phyloP scores from a whole-genome alignment of 345 rosid species.

The Hevea brasiliensis region DNA sequence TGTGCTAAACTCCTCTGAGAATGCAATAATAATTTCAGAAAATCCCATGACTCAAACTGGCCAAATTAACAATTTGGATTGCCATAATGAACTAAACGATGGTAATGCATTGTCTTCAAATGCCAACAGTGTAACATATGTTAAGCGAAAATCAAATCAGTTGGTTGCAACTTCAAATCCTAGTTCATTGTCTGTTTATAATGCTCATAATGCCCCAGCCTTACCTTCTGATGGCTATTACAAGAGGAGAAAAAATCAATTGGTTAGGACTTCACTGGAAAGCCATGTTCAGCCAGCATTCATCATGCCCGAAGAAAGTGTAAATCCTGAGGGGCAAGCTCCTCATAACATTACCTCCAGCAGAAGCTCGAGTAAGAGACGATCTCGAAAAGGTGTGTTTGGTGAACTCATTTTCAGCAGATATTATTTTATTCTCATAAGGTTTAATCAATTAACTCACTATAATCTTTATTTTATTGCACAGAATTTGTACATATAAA shows the following conservation, averaged over 20 bases:
- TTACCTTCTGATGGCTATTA: constrained; percentile 62
- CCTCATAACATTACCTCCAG: constrained; percentile 39
- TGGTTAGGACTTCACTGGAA: constrained; percentile 63
- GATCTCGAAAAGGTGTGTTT: constrained; percentile 46
- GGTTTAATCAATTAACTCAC: background rate
- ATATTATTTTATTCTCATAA: background rate
- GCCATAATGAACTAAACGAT: constrained; percentile 38
- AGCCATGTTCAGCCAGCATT: constrained; percentile 32
- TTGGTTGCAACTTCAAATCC: constrained; percentile 69
- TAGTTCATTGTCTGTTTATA: constrained; percentile 24
- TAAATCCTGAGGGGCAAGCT: constrained; percentile 37
- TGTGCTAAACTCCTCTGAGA: constrained; percentile 39
- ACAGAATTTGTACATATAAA: background rate
- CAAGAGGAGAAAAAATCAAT: constrained; percentile 83
- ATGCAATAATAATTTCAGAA: constrained; percentile 42
- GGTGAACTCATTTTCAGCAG: background rate
- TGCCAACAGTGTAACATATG: constrained; percentile 52
- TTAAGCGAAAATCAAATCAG: constrained; percentile 81
- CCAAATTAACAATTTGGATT: constrained; percentile 38
- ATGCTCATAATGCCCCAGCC: constrained; percentile 38
- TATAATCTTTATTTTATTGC: background rate
- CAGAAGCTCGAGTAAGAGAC: constrained; percentile 44
- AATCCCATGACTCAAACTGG: constrained; percentile 35
- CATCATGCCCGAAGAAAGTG: constrained; percentile 33
- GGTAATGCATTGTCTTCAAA: constrained; percentile 38